These are phyloP conservation scores for Pseudocohnilembus persalinus DNA, from an alignment of 169 alveolate species.

Conservation along the genomic window DNA sequence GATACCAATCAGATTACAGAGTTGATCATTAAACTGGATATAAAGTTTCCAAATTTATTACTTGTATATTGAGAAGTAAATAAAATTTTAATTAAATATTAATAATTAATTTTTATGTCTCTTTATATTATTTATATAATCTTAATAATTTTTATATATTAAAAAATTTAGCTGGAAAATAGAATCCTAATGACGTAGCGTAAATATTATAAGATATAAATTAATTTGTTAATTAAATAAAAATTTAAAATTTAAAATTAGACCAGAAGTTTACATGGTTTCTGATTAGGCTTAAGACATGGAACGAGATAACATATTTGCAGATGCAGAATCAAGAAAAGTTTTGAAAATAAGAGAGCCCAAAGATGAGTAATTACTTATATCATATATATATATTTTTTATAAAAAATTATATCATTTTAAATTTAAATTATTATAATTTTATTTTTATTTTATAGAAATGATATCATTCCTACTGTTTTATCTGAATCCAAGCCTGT, in stretches of 20 bases:
- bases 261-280: conserved; percentile 87
- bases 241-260: not conserved
- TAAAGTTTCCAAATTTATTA: conserved; percentile 79
- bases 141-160: not conserved
- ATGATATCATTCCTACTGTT: conserved; percentile 83
- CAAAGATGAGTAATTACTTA: conserved; percentile 44
- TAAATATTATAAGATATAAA: too few species aligned
- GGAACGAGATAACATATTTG: conserved; percentile 83
- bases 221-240: not conserved
- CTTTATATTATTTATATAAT: not conserved
- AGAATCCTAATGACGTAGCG: conserved; percentile 32
- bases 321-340: conserved; percentile 69
- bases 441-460: not conserved
- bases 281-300: conserved; percentile 84
- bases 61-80: conserved; percentile 77
- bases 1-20: conserved; percentile 67
- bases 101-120: not conserved
- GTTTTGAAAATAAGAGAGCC: conserved; percentile 76
- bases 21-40: conserved; percentile 85
- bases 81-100: conserved; percentile 65
- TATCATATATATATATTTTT: not conserved
- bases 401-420: too few species aligned
- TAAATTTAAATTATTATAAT: not conserved
- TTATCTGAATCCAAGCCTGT: conserved; percentile 78
- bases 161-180: conserved; percentile 45